Percentiles rank a stretch among this genome's conserved stretches.
Conservation (phyloP, 352 stramenopile genomes). For the Blastocystis hominis region DNA sequence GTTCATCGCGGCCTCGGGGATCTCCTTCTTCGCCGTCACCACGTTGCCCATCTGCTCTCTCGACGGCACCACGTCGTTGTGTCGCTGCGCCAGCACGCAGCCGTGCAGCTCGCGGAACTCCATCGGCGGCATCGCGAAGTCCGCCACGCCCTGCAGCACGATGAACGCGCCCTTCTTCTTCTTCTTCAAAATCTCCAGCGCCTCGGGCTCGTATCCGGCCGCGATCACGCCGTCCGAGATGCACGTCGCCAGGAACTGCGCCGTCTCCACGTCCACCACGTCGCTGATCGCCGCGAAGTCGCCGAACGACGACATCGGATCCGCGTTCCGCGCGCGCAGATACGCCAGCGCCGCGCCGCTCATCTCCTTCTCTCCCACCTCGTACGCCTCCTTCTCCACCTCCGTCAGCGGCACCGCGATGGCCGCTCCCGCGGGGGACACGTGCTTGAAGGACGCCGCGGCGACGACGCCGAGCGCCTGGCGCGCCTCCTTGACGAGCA, state of each 20-base stretch:
- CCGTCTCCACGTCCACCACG: slow-evolving; percentile 91
- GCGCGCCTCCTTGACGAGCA: slow-evolving; percentile 89
- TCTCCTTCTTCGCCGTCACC: slow-evolving; percentile 70
- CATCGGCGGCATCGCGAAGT: slow-evolving; percentile 79
- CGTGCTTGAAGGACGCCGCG: slow-evolving; percentile 97
- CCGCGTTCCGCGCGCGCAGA: slow-evolving; percentile 90
- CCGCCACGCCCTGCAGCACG: slow-evolving; percentile 82
- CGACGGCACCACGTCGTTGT: slow-evolving; percentile 89
- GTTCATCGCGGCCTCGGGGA: slow-evolving; percentile 78
- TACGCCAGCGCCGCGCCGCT: slow-evolving; percentile 90
- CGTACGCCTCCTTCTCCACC: slow-evolving; percentile 83
- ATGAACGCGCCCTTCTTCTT: slow-evolving; percentile 99
- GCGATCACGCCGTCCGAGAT: slow-evolving; percentile 97
- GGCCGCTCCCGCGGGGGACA: slow-evolving; percentile 84
- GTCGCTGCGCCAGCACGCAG: slow-evolving; percentile 92
- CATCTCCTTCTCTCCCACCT: slow-evolving; percentile 75
- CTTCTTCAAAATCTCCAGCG: slow-evolving; percentile 87
- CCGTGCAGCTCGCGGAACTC: slow-evolving; percentile 96
- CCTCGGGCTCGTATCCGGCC: slow-evolving; percentile 88
- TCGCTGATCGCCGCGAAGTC: slow-evolving; percentile 96
- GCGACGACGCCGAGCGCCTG: slow-evolving; percentile 80
- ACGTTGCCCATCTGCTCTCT: slow-evolving; percentile 81
- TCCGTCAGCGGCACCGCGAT: slow-evolving; percentile 88
- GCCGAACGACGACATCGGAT: slow-evolving; percentile 96
- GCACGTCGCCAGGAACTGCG: slow-evolving; percentile 94